Conservation (phyloP, 495 filamentous ascomycete species). For the Bryoglossum gracile region DNA sequence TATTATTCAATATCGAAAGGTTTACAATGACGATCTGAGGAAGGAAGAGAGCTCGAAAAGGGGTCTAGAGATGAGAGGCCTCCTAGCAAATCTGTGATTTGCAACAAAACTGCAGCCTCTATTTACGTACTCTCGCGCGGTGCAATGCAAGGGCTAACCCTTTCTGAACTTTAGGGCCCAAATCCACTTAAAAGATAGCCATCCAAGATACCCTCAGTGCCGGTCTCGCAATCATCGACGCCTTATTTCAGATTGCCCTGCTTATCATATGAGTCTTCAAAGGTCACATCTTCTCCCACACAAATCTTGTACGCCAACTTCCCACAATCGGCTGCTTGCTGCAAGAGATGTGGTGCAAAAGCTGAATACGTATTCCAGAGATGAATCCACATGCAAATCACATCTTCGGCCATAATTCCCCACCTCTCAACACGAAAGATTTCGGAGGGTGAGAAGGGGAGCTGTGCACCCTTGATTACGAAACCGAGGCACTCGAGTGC, state of each 20-base stretch:
- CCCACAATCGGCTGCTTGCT: conserved; percentile 30
- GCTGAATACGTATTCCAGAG: conserved; percentile 27
- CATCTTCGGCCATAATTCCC: conserved; percentile 30
- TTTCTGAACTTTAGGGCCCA: neutral
- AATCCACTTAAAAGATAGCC: too few relatives aligned
- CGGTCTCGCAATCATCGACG: too few relatives aligned
- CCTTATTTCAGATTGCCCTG: too few relatives aligned
- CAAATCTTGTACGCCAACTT: conserved; percentile 33
- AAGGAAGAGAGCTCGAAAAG: too few relatives aligned
- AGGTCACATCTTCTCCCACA: conserved; percentile 35
- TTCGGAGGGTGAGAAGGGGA: neutral
- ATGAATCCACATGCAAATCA: conserved; percentile 32
- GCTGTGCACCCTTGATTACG: conserved; percentile 31
- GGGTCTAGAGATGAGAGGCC: neutral
- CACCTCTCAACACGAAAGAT: conserved; percentile 34
- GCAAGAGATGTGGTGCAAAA: conserved; percentile 26
- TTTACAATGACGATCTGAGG: too few relatives aligned
- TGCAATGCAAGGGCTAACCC: neutral
- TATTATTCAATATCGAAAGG: too few relatives aligned
- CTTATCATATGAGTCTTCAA: too few relatives aligned
- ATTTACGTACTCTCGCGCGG: neutral
- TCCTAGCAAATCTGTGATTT: neutral
- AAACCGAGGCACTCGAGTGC: conserved; percentile 35
- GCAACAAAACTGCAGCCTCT: neutral
- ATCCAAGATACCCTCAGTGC: too few relatives aligned